Percentiles rank a stretch among this genome's conserved stretches.
Conservation (phyloP, 805 yeast species). For the Lachancea quebecensis region DNA sequence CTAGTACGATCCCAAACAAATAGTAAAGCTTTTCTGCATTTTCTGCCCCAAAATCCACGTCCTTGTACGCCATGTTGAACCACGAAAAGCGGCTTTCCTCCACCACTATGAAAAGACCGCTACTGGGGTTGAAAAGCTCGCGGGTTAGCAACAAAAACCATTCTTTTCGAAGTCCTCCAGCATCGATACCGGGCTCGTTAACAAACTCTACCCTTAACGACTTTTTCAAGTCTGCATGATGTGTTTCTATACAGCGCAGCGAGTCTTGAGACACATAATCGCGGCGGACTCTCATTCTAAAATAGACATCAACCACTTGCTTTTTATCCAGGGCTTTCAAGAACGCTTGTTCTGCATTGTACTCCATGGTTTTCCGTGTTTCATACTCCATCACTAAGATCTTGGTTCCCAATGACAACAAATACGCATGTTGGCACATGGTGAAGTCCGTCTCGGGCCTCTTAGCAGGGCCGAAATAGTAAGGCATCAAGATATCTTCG, state of each 20-base stretch:
- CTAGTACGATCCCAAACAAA: constrained; percentile 78
- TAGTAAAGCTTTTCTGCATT: constrained; percentile 51
- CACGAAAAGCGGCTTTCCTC: constrained; percentile 69
- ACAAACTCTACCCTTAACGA: constrained; percentile 71
- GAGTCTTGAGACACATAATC: constrained; percentile 67
- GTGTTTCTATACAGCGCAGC: constrained; percentile 49
- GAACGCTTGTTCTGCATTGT: constrained; percentile 85
- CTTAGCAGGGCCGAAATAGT: not conserved
- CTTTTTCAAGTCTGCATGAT: constrained; percentile 59
- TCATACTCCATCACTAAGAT: constrained; percentile 76
- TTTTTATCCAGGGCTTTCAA: constrained; percentile 62
- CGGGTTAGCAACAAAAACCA: constrained; percentile 79
- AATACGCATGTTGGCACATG: constrained; percentile 79
- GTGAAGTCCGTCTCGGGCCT: constrained; percentile 34
- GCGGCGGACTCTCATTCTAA: constrained; percentile 64
- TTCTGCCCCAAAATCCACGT: constrained; percentile 12
- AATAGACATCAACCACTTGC: constrained; percentile 56
- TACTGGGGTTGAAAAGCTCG: constrained; percentile 60
- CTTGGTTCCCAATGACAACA: constrained; percentile 76
- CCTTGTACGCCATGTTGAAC: constrained; percentile 48
- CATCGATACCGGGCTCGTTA: constrained; percentile 90
- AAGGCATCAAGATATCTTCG: constrained; percentile 1
- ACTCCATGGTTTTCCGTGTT: constrained; percentile 72
- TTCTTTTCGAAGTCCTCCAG: constrained; percentile 89
- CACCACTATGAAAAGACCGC: constrained; percentile 58